Base-by-base conservation (phyloP, 768 basidiomycete genomes). In the Mrakia frigida region DNA sequence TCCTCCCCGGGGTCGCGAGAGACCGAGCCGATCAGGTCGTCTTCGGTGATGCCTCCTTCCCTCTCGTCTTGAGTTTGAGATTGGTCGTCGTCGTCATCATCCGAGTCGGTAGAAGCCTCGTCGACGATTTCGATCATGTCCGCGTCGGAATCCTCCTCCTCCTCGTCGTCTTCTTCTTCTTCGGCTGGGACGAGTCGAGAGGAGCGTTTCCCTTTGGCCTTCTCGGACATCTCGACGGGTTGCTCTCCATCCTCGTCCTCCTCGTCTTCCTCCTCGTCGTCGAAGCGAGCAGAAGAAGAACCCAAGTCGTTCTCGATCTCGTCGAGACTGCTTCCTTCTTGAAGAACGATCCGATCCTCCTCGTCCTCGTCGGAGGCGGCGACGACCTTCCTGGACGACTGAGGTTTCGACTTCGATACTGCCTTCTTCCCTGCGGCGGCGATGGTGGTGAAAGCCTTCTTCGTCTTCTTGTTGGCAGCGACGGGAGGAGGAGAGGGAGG, bases 261-360 rank as follows among this genome's bases (percentile, higher is more conserved):
- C 5, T 68, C 35, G 21, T 35, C 35, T 18, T 16, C 35, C 33
- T 21, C 56, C 6, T n/a, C 56, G 65, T 11, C 37, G 35, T 39
- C 16, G n/a, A n/a, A n/a, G n/a, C n/a, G n/a, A n/a, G n/a, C n/a
- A 23, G 65, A 25, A 11, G 35, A 14, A 37, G 25, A 18, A 10
- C 3, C 65, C 18, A 68, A 39, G 39, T 39, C 37, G 35, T 37
- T 43, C 21, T 68, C 65, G 65, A 68, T 68, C 23, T 68, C 65
- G 65, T 68, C 65, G 37, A 68, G 37, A 37, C 65, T 68, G 65
- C 35, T 68, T 39, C 65, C 65, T n/a, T 68, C 65, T 5, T 35
- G 35, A 18, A 39, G 2, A 14, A 50, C 46, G 9, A 10, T 67
- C 65, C 37, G n/a, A n/a, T 63, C 61, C 61, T 39, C 65, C 23